Base-by-base conservation (phyloP, 1,284 basidiomycete genomes). In the Rhizoctonia solani region DNA sequence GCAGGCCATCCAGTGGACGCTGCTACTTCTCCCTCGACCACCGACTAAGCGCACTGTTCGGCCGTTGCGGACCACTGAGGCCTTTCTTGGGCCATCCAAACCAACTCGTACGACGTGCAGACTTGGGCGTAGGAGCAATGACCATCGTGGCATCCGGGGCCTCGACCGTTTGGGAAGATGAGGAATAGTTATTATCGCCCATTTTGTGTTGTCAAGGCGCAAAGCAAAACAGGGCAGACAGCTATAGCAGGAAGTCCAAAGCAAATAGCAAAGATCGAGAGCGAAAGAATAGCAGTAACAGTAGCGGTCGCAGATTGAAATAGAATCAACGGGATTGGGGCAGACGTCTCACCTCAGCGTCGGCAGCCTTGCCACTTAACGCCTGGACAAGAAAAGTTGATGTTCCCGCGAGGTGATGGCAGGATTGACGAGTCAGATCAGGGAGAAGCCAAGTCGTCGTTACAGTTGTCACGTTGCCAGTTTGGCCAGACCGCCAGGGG, bases 51-150 rank as follows among this genome's bases (percentile, higher is more conserved):
- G 59, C 59, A 21, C 59, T 65, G 23, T 49, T 65, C 5, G 59
- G 59, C 9, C 59, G 59, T 30, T 65, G 59, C 4, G 59, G 59
- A 19, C 46, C 58, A 50, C 27, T 61, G 13, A 46, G 47, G 11
- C 19, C 59, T 29, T 49, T 49, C 49, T 65, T 65, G 2, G 59
- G 34, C 59, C 59, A 65, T n/a, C 59, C 59, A 23, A 65, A 65
- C 59, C 59, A 65, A 49, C 59, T 52, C 37, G 34, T 65, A 49
- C 59, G 59, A 44, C 59, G 59, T 14, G 49, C 59, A 52, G 59
- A 42, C 37, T 53, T 65, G 49, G 59, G 59, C 29, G 49, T 53
- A 3, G 59, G 59, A 19, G 59, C 32, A 8, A 65, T 34, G 37
- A 65, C 47, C 21, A 21, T n/a, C 8, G 59, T n/a, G 25, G 34